Evolutionary conservation across 1,284 basidiomycete species (phyloP).

Genomic region (Ceraceosorus guamensis): DNA sequence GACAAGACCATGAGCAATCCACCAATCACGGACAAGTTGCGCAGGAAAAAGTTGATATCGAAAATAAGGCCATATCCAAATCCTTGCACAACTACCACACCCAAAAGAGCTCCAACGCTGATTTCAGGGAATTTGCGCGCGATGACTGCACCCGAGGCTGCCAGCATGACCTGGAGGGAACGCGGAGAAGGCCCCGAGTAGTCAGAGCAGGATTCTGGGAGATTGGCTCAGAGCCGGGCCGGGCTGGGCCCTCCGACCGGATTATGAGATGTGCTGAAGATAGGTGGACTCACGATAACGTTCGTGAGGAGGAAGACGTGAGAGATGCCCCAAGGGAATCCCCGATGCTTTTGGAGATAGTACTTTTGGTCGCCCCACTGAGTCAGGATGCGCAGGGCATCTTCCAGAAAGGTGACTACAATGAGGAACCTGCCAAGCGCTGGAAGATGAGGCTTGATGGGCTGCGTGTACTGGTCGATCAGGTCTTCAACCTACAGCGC

Average conservation of each 20-base stretch:
- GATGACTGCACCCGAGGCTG: conserved; percentile 79
- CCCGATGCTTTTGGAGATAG: conserved; percentile 65
- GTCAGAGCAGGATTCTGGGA: neutral
- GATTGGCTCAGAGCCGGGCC: neutral
- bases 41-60: conserved; percentile 98
- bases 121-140: conserved; percentile 78
- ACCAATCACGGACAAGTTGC: conserved; percentile 83
- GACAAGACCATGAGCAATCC: conserved; percentile 96
- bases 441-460: conserved; percentile 87
- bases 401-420: conserved; percentile 96
- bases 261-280: neutral
- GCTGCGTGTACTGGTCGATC: conserved; percentile 85
- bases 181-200: no score
- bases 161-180: conserved; percentile 60
- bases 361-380: conserved; percentile 88
- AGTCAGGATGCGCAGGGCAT: conserved; percentile 83
- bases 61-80: conserved; percentile 91
- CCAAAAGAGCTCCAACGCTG: conserved; percentile 78
- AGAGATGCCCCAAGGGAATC: conserved; percentile 89
- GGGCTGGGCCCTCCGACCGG: neutral
- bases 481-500: conserved; percentile 66
- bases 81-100: conserved; percentile 84
- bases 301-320: conserved; percentile 88
- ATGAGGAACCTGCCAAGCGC: conserved; percentile 93
- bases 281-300: conserved; percentile 81